phyloP scores from a whole-genome alignment of 176 grass and related monocot species.

The Rhynchospora pubera region DNA sequence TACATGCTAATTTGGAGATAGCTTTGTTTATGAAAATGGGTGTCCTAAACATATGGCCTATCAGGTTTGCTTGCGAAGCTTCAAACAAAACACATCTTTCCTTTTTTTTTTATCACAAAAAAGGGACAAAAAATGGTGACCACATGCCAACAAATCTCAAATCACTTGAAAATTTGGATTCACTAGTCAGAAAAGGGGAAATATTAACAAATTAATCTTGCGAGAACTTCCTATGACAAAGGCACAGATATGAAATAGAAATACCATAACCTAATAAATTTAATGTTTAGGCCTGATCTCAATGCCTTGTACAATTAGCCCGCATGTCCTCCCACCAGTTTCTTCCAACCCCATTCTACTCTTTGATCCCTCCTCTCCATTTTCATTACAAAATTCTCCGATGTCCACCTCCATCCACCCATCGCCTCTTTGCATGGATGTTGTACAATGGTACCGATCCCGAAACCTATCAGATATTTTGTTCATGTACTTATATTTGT shows the following conservation, averaged over 20 bases:
- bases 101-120: too few species aligned
- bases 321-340: background rate
- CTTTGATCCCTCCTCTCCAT: slow-evolving; percentile 27
- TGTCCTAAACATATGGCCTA: too few species aligned
- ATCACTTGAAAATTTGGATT: too few species aligned
- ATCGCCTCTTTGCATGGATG: background rate
- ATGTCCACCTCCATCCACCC: slow-evolving; percentile 52
- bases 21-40: too few species aligned
- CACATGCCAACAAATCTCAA: too few species aligned
- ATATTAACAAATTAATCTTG: too few species aligned
- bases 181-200: too few species aligned
- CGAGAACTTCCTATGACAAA: too few species aligned
- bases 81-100: too few species aligned
- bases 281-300: slow-evolving; percentile 44
- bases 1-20: too few species aligned
- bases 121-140: too few species aligned
- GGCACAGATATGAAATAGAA: background rate
- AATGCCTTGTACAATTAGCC: slow-evolving; percentile 45
- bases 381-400: slow-evolving; percentile 31
- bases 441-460: background rate
- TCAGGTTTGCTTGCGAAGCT: too few species aligned
- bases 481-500: background rate
- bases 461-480: background rate
- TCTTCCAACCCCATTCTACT: slow-evolving; percentile 28
- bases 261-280: background rate